Percentiles rank a stretch among this genome's conserved stretches.
Evolutionary conservation across 257 asterid genomes (phyloP).

Genomic region (Solanum peruvianum): DNA sequence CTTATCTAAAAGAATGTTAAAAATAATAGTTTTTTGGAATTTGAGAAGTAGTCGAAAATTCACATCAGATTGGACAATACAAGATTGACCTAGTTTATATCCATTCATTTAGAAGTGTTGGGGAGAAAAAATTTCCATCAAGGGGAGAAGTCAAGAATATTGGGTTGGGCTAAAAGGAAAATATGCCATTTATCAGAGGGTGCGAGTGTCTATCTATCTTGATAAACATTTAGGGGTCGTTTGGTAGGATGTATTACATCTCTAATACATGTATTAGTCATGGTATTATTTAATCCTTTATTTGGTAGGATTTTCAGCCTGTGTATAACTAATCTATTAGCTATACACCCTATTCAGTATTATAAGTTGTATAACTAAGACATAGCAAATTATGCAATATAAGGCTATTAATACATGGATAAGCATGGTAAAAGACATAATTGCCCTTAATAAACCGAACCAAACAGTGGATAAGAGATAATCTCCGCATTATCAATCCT

Average conservation of each 20-base stretch:
- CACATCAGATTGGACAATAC: background rate
- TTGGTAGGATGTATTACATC: background rate
- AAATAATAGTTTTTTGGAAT: background rate
- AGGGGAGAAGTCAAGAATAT: background rate
- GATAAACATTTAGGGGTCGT: background rate
- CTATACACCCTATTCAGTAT: background rate
- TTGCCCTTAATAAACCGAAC: background rate
- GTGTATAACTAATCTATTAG: background rate
- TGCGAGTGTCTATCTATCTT: background rate
- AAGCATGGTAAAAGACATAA: background rate
- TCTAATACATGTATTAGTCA: background rate
- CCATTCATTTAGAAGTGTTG: background rate
- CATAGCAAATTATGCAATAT: background rate
- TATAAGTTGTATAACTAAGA: background rate
- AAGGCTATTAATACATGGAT: background rate
- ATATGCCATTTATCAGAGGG: background rate
- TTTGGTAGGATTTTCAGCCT: background rate
- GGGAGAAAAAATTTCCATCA: background rate
- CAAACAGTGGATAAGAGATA: background rate
- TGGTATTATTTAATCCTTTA: background rate
- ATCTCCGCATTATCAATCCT: background rate
- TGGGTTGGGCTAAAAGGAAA: background rate
- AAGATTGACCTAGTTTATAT: background rate
- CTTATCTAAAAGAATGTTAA: background rate
- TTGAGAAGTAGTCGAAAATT: background rate